These are phyloP conservation scores for Clausena lansium DNA, from an alignment of 345 rosid species.

Conservation along the genomic window DNA sequence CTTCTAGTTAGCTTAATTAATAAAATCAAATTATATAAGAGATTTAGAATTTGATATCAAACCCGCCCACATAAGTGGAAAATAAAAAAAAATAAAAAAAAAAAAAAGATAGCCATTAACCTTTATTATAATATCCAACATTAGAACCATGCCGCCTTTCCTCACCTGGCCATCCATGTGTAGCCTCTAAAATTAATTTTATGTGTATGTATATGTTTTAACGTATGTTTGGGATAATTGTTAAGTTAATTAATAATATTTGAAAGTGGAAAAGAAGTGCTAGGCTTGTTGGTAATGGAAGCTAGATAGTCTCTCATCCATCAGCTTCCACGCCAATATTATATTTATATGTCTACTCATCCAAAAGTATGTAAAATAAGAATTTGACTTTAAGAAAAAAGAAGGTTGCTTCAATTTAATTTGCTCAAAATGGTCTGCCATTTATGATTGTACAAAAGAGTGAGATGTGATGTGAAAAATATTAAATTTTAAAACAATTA, in stretches of 20 bases:
- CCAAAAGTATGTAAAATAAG: background rate
- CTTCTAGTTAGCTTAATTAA: too few relatives aligned
- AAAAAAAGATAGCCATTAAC: too few relatives aligned
- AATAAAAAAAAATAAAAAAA: too few relatives aligned
- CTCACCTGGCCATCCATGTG: background rate
- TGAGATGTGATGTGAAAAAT: background rate
- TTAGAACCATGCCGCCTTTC: background rate
- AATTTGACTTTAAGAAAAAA: background rate
- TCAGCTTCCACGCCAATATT: background rate
- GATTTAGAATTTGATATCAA: too few relatives aligned
- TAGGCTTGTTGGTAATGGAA: background rate
- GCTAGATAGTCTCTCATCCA: background rate
- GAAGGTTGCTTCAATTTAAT: background rate
- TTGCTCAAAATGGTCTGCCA: constrained; percentile 2
- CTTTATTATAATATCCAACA: background rate
- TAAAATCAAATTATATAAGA: too few relatives aligned
- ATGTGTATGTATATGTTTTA: background rate
- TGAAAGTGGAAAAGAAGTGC: background rate
- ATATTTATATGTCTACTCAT: background rate
- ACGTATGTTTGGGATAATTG: background rate
- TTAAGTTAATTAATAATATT: background rate
- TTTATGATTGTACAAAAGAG: background rate
- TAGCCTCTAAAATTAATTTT: background rate
- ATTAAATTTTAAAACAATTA: too few relatives aligned
- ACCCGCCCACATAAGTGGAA: too few relatives aligned